A percentile compares a stretch with the other conserved stretches of the same genome.
These are phyloP conservation scores for Fusarium sp. DNA, from an alignment of 2,329 filamentous ascomycete genomes.

Conservation along the genomic window DNA sequence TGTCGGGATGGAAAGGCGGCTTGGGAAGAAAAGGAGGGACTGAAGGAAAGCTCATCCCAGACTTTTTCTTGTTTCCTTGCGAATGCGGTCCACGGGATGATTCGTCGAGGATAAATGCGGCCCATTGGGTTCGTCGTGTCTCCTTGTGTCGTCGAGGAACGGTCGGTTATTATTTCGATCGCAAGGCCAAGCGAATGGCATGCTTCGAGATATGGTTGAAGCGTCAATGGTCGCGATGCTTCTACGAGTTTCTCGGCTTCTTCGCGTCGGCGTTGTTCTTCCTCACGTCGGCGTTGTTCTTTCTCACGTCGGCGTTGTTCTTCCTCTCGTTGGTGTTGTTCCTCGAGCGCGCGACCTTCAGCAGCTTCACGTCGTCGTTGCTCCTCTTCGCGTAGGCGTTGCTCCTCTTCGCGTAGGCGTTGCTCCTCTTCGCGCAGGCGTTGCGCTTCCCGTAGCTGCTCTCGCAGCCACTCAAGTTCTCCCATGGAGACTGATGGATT, in stretches of 20 bases:
- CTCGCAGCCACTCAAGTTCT: conserved; percentile 3
- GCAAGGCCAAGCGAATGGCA: conserved; percentile 48
- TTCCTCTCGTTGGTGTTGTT: neutral
- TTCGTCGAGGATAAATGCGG: conserved; percentile 49
- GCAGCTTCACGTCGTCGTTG: too few species aligned
- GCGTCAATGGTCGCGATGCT: conserved; percentile 30
- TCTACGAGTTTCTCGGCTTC: neutral
- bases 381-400: too few species aligned
- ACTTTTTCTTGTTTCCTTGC: conserved; percentile 46
- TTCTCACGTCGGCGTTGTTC: conserved; percentile 31
- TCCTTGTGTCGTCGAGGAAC: conserved; percentile 48
- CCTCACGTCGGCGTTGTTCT: neutral
- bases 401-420: too few species aligned
- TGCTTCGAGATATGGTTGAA: conserved; percentile 47
- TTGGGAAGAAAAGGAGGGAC: conserved; percentile 43
- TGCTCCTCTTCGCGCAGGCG: too few species aligned
- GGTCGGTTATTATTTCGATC: conserved; percentile 48
- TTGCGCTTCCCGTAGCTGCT: conserved; percentile 8
- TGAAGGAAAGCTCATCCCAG: conserved; percentile 45
- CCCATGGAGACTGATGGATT: conserved; percentile 3
- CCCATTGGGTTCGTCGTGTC: conserved; percentile 48
- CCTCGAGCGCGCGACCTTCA: too few species aligned
- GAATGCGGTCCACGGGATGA: conserved; percentile 52
- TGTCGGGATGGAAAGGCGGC: conserved; percentile 47
- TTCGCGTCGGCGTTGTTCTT: neutral